A percentile compares a stretch with the other conserved stretches of the same genome.
These are phyloP conservation scores for Nidularia pulvinata DNA, from an alignment of 768 basidiomycete genomes.

Conservation along the genomic window DNA sequence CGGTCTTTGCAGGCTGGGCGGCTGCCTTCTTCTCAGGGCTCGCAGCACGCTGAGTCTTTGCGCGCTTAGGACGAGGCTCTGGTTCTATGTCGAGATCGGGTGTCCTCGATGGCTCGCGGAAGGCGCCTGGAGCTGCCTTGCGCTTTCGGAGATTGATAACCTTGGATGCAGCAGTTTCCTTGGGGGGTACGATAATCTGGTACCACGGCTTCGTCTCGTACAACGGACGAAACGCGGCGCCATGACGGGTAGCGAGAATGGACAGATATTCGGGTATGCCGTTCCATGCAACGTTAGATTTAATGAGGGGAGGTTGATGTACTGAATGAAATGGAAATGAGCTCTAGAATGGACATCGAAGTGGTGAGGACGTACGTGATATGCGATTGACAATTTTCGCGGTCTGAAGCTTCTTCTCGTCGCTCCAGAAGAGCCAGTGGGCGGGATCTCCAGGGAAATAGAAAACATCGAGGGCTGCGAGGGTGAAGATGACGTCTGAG, in stretches of 20 bases:
- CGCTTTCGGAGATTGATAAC: slow-evolving; percentile 29
- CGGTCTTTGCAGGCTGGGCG: not conserved
- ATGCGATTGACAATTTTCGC: slow-evolving; percentile 54
- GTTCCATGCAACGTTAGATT: slow-evolving; percentile 40
- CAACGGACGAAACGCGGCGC: slow-evolving; percentile 22
- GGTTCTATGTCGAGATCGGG: slow-evolving; percentile 20
- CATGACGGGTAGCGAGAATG: slow-evolving; percentile 30
- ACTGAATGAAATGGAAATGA: slow-evolving; percentile 19
- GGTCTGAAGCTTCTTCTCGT: slow-evolving; percentile 43
- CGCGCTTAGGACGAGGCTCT: slow-evolving; percentile 23
- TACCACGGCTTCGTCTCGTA: slow-evolving; percentile 30
- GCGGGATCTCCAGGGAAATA: slow-evolving; percentile 51
- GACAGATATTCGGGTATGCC: slow-evolving; percentile 37
- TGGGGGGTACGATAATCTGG: slow-evolving; percentile 25
- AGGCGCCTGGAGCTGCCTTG: slow-evolving; percentile 20
- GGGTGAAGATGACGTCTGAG: slow-evolving; percentile 46
- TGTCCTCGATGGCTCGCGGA: slow-evolving; percentile 18
- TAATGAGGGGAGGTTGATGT: slow-evolving; percentile 34
- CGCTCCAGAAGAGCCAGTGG: slow-evolving; percentile 68
- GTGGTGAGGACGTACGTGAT: slow-evolving; percentile 36
- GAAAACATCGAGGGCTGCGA: slow-evolving; percentile 62
- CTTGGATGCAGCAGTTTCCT: slow-evolving; percentile 20
- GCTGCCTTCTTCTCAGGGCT: not conserved
- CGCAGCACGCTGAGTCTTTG: slow-evolving; percentile 7
- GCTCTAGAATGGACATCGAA: not conserved